A percentile compares a stretch with the other conserved stretches of the same genome.
Conservation (phyloP, 2,329 filamentous ascomycete genomes). For the Gliomastix tumulicola region DNA sequence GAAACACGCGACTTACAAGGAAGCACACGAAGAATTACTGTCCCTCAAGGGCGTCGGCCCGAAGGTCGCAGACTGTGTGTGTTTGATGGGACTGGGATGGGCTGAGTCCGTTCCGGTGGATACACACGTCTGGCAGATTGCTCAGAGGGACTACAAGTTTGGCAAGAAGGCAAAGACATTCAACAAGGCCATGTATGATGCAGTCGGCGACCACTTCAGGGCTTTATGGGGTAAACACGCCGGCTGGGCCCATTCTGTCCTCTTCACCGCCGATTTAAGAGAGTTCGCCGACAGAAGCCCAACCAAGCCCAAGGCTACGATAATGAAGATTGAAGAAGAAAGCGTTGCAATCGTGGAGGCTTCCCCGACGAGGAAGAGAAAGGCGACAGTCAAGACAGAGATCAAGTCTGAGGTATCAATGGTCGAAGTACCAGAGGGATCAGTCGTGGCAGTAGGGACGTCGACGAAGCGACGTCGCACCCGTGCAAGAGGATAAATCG, state of each 20-base stretch:
- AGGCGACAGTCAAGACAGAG: constrained; percentile 9
- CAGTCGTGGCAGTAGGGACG: constrained; percentile 11
- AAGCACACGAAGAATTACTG: constrained; percentile 75
- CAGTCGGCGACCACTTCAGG: constrained; percentile 84
- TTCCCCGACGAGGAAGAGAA: constrained; percentile 13
- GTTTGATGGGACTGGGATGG: constrained; percentile 94
- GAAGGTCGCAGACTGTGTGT: constrained; percentile 96
- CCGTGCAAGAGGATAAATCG: constrained; percentile 3
- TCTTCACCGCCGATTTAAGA: constrained; percentile 89
- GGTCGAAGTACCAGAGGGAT: constrained; percentile 11
- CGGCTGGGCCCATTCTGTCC: constrained; percentile 94
- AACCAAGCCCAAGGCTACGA: constrained; percentile 6
- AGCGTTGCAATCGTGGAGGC: not conserved
- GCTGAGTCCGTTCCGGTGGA: constrained; percentile 92
- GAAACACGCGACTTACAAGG: constrained; percentile 58
- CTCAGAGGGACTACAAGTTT: constrained; percentile 91
- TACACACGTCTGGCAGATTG: constrained; percentile 98
- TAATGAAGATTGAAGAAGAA: constrained; percentile 1
- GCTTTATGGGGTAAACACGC: constrained; percentile 87
- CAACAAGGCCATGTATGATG: constrained; percentile 82
- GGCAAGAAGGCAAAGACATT: constrained; percentile 77
- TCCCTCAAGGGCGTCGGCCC: constrained; percentile 83
- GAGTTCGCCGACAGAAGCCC: constrained; percentile 65
- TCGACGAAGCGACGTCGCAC: constrained; percentile 20
- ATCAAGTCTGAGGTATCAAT: constrained; percentile 13